Conservation (phyloP, 2,329 filamentous ascomycete genomes). For the Nigrograna mackinnonii region DNA sequence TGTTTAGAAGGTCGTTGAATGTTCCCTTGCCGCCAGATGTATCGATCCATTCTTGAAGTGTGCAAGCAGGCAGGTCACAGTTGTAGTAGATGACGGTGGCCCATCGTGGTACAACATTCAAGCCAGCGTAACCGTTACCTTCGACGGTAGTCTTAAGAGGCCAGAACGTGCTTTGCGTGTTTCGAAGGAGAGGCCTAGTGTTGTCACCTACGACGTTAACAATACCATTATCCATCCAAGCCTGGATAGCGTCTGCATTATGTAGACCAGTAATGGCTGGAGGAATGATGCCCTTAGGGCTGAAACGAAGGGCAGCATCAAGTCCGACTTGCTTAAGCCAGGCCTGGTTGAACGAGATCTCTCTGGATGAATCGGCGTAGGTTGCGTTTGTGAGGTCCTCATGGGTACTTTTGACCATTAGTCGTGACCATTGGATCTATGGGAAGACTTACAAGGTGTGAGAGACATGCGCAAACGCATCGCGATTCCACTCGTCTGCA, state of each 20-base stretch:
- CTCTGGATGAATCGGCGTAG: conserved; percentile 58
- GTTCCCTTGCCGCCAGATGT: conserved; percentile 60
- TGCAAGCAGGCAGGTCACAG: conserved; percentile 62
- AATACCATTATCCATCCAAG: conserved; percentile 64
- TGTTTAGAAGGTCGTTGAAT: conserved; percentile 55
- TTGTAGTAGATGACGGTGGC: conserved; percentile 68
- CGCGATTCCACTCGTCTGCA: conserved; percentile 51
- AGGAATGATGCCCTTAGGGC: conserved; percentile 60
- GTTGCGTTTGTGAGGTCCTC: conserved; percentile 63
- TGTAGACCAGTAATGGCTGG: conserved; percentile 67
- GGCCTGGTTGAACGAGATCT: conserved; percentile 63
- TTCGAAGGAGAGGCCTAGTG: conserved; percentile 59
- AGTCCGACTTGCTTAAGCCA: conserved; percentile 61
- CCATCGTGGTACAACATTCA: conserved; percentile 63
- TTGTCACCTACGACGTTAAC: conserved; percentile 66
- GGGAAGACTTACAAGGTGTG: conserved; percentile 57
- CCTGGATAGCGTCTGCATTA: conserved; percentile 65
- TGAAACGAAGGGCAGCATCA: conserved; percentile 51
- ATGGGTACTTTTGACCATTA: conserved; percentile 48
- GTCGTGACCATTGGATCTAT: not conserved
- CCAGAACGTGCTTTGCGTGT: conserved; percentile 57
- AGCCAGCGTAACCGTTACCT: conserved; percentile 58
- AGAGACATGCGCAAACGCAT: conserved; percentile 62
- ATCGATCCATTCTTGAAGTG: conserved; percentile 62
- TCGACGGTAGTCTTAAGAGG: conserved; percentile 57